phyloP scores from a whole-genome alignment of 768 basidiomycete genomes.

The Tulasnella sp. region DNA sequence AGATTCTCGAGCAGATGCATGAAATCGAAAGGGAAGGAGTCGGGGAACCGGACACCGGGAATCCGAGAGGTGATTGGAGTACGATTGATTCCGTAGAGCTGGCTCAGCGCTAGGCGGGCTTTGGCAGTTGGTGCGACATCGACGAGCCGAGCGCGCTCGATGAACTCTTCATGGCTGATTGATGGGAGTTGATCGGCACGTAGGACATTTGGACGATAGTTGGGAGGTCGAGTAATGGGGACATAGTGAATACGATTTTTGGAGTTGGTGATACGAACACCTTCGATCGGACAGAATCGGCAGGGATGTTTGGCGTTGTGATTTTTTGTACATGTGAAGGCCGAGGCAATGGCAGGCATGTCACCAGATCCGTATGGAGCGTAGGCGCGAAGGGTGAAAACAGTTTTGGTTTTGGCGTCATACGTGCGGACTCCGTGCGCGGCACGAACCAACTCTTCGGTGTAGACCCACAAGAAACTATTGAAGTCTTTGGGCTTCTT shows the following conservation, averaged over 20 bases:
- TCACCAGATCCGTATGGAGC: conserved; percentile 25
- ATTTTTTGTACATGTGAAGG: conserved; percentile 31
- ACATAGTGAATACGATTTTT: conserved; percentile 20
- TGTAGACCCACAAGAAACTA: conserved; percentile 29
- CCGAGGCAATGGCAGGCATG: conserved; percentile 26
- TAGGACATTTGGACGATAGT: no score
- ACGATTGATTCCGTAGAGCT: conserved; percentile 27
- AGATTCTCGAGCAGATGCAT: conserved; percentile 42
- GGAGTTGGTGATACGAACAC: conserved; percentile 14
- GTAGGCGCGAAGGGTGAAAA: conserved; percentile 26
- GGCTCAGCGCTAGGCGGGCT: conserved; percentile 21
- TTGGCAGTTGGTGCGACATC: conserved; percentile 17
- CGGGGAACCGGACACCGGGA: conserved; percentile 25
- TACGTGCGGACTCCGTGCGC: conserved; percentile 26
- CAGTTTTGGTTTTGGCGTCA: conserved; percentile 19
- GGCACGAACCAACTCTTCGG: conserved; percentile 28
- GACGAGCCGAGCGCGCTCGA: no score
- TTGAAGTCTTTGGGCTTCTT: conserved; percentile 31
- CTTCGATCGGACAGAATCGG: conserved; percentile 29
- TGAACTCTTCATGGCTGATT: no score
- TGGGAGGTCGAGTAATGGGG: conserved; percentile 12
- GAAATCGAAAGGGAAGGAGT: conserved; percentile 36
- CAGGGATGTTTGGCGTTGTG: conserved; percentile 31
- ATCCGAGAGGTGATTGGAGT: conserved; percentile 26
- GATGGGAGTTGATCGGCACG: no score